phyloP scores from a whole-genome alignment of 192 early-diverging fungal species.

The Coemansia sp. region DNA sequence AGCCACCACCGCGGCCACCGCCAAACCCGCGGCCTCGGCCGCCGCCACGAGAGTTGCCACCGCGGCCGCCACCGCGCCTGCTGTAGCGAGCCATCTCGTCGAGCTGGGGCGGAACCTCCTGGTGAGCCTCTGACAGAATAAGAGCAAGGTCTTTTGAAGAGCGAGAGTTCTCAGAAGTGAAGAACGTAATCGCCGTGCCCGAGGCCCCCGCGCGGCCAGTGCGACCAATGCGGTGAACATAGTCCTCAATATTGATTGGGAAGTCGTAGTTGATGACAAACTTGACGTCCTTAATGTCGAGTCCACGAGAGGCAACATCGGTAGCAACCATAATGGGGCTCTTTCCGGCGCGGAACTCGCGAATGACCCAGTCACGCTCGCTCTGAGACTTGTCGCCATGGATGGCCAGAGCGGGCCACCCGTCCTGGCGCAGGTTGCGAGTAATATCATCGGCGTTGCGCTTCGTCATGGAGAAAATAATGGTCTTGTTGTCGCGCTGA shows the following conservation, averaged over 20 bases:
- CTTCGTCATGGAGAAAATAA: constrained; percentile 95
- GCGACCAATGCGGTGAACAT: constrained; percentile 92
- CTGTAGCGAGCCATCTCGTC: constrained; percentile 63
- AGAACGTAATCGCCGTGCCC: constrained; percentile 91
- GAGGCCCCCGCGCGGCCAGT: constrained; percentile 90
- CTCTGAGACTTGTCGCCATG: constrained; percentile 96
- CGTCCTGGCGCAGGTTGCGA: constrained; percentile 80
- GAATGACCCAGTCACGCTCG: constrained; percentile 95
- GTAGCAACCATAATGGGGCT: constrained; percentile 95
- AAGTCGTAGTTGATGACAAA: constrained; percentile 97
- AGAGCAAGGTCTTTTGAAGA: constrained; percentile 78
- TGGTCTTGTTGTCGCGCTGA: constrained; percentile 79
- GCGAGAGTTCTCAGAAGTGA: constrained; percentile 82
- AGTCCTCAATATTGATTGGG: constrained; percentile 87
- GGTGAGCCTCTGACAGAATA: constrained; percentile 87
- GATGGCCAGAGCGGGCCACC: constrained; percentile 89
- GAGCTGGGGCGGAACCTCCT: constrained; percentile 78
- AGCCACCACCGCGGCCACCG: constrained; percentile 15
- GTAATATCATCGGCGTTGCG: constrained; percentile 88
- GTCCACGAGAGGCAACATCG: constrained; percentile 95
- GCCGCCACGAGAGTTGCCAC: constrained; percentile 5
- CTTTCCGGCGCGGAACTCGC: constrained; percentile 82
- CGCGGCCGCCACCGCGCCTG: constrained; percentile 49
- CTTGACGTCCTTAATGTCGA: constrained; percentile 93
- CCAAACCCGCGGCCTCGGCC: constrained; percentile 21